Evolutionary conservation across 306 rosid species (phyloP), one percentile per base, ranked within the genome.

Genomic region (Parietaria judaica): DNA sequence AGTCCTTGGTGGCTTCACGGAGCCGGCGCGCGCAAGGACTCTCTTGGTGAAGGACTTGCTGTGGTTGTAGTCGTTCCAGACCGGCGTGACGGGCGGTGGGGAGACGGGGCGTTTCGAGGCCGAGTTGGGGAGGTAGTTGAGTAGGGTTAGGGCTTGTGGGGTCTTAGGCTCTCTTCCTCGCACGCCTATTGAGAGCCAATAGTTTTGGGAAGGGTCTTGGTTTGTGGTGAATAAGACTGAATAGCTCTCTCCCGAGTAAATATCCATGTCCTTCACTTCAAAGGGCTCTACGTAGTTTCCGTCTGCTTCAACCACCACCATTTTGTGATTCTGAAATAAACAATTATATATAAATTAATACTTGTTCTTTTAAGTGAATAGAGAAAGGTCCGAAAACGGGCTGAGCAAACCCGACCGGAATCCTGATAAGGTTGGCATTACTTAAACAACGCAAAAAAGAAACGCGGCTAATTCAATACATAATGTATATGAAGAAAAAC

Each of bases 241-340:
- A 76, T 91, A 91, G 67, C 71, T 81, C 47, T 91, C 96, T 7
- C 96, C 89, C 0, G 98, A 83, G 69, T 91, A 91, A 13, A 91
- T 88, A 72, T 91, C 96, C 2, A 91, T 58, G 63, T 88, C 85
- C n/a, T 75, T 70, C 0, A 83, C 81, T 0, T 3, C 51, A 10
- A 87, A 88, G 54, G 98, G 95, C 4, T 79, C 67, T 0, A 91
- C 78, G n/a, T 88, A 80, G 65, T 91, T 88, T 41, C 92, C 96
- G n/a, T 88, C 96, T 0, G 92, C 96, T 70, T 91, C 98, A 55
- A 88, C 92, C 68, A 88, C 95, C 56, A 79, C 14, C 65, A 91
- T 54, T 45, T 77, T 78, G 88, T 91, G 98, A 75, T 73, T 81
- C 98, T 91, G 56, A n/a, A 45, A 6, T 3, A 51, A 1, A 41